Evolutionary conservation across 1,139 yeast species (phyloP).

Genomic region (Taphrina flavorubra): DNA sequence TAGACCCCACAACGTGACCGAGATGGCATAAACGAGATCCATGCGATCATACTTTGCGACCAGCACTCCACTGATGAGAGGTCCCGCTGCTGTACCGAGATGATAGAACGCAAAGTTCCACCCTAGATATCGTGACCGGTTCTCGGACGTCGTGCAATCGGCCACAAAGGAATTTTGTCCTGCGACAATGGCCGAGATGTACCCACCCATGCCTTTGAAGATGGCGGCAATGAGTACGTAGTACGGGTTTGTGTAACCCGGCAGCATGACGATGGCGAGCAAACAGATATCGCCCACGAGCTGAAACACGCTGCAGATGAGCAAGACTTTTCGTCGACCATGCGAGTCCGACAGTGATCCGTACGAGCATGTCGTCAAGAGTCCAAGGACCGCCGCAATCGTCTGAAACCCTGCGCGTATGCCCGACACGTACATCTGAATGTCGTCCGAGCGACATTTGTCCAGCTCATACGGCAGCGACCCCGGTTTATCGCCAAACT

Average conservation of each 20-base stretch:
- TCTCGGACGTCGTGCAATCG: conserved; percentile 40
- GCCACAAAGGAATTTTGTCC: conserved; percentile 42
- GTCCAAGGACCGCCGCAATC: conserved; percentile 41
- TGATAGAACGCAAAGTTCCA: conserved; percentile 43
- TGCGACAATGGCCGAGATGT: conserved; percentile 41
- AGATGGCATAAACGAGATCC: conserved; percentile 39
- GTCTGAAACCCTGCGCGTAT: conserved; percentile 42
- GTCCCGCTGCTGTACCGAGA: conserved; percentile 42
- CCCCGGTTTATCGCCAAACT: conserved; percentile 36
- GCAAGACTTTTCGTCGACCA: conserved; percentile 40
- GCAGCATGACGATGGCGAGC: conserved; percentile 34
- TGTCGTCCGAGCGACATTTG: conserved; percentile 39
- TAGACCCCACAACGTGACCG: conserved; percentile 38
- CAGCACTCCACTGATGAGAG: conserved; percentile 37
- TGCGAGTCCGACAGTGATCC: conserved; percentile 40
- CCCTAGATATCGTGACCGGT: conserved; percentile 39
- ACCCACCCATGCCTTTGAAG: conserved; percentile 42
- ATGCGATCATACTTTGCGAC: conserved; percentile 37
- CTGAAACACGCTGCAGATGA: conserved; percentile 36
- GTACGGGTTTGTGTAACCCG: conserved; percentile 34
- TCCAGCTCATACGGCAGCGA: conserved; percentile 31
- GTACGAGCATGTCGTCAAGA: conserved; percentile 40
- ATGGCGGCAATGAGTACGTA: conserved; percentile 37
- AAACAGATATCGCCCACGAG: conserved; percentile 39
- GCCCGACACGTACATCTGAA: conserved; percentile 39